Conservation (phyloP, 2,329 filamentous ascomycete genomes). For the Colletotrichum sp. region DNA sequence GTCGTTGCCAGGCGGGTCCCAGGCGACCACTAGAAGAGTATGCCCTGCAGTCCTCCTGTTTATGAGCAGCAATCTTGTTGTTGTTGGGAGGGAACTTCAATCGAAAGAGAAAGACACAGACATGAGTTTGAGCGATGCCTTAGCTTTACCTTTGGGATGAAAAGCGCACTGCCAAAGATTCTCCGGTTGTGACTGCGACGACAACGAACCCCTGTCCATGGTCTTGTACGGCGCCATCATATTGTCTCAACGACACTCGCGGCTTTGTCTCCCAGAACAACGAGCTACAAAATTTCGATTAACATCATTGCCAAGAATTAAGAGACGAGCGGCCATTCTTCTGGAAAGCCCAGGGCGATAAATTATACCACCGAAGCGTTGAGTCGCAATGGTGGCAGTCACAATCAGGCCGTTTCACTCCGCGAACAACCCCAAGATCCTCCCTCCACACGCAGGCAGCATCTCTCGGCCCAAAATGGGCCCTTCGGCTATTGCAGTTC, state of each 20-base stretch:
- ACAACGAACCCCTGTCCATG: background rate
- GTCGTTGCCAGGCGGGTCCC: background rate
- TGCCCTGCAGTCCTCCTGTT: background rate
- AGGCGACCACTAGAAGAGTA: background rate
- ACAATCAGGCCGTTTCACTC: constrained; percentile 15
- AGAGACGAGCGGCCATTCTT: too few species aligned
- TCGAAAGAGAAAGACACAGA: background rate
- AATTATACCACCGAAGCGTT: background rate
- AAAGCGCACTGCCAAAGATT: background rate
- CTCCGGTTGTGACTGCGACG: background rate
- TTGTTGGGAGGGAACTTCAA: background rate
- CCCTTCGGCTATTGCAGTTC: constrained; percentile 17
- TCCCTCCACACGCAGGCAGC: background rate
- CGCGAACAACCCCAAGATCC: constrained; percentile 1
- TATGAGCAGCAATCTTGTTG: background rate
- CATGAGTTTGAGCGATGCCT: background rate
- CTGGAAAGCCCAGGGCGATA: too few species aligned
- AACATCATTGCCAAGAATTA: too few species aligned
- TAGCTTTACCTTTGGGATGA: background rate
- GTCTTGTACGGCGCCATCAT: background rate
- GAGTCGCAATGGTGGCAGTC: background rate
- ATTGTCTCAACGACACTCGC: background rate
- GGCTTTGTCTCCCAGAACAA: background rate
- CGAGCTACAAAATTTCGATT: background rate
- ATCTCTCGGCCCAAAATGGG: constrained; percentile 9